These are phyloP conservation scores for Penicillium sp. DNA, from an alignment of 2,329 filamentous ascomycete genomes.

Conservation along the genomic window DNA sequence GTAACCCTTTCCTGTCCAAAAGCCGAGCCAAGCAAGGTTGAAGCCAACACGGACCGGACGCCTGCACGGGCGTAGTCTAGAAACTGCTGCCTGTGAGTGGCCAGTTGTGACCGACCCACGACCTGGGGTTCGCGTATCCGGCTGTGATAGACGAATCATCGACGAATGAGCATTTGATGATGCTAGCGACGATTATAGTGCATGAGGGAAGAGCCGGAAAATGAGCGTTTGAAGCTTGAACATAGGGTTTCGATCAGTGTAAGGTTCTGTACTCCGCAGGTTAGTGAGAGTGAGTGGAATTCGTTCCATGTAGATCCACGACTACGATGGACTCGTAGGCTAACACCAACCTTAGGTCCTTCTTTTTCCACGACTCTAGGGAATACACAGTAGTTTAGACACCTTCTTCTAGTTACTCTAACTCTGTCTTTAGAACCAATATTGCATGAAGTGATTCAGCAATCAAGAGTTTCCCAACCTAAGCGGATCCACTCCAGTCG, in stretches of 20 bases:
- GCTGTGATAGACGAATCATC: neutral
- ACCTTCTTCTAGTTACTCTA: no score
- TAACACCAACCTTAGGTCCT: no score
- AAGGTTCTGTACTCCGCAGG: no score
- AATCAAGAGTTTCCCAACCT: no score
- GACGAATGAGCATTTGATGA: slow-evolving; percentile 7
- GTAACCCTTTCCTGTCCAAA: neutral
- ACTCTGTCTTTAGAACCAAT: no score
- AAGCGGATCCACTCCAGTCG: slow-evolving; percentile 5
- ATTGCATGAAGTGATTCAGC: neutral
- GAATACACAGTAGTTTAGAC: no score
- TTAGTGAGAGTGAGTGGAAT: no score
- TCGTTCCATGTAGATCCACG: no score
- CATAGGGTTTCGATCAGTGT: neutral
- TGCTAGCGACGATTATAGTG: neutral
- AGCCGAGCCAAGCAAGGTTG: neutral
- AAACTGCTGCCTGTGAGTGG: neutral
- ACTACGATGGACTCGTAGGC: no score
- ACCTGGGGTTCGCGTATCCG: neutral
- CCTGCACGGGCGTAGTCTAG: neutral
- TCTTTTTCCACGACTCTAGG: no score
- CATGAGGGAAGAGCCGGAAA: neutral
- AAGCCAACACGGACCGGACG: neutral
- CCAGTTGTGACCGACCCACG: neutral
- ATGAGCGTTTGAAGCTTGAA: neutral